phyloP scores from a whole-genome alignment of 192 early-diverging fungal genomes.

The Coemansia sp. region DNA sequence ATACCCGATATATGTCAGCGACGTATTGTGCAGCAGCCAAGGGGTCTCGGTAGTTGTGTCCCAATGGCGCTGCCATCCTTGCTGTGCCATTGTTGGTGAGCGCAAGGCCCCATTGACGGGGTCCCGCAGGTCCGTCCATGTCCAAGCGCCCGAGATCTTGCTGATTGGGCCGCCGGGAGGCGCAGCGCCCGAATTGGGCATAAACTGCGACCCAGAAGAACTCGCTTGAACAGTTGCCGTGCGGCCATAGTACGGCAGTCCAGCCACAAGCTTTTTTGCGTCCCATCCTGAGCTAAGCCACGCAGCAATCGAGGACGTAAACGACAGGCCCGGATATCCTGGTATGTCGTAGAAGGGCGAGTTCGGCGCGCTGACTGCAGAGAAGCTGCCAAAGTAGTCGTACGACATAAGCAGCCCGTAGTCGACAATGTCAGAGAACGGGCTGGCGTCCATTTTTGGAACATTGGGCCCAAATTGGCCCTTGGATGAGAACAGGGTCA shows the following conservation, averaged over 20 bases:
- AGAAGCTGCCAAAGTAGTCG: conserved; percentile 64
- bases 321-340: conserved; percentile 43
- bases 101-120: conserved; percentile 32
- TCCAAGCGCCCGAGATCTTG: conserved; percentile 51
- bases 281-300: conserved; percentile 63
- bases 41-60: conserved; percentile 65
- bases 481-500: conserved; percentile 58
- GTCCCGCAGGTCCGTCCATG: conserved; percentile 46
- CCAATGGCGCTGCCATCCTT: conserved; percentile 66
- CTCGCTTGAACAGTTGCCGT: conserved; percentile 22
- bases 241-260: conserved; percentile 67
- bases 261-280: conserved; percentile 60
- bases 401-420: conserved; percentile 74
- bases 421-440: conserved; percentile 62
- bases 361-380: conserved; percentile 54
- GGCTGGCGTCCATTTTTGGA: conserved; percentile 54
- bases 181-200: conserved; percentile 31
- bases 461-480: conserved; percentile 56
- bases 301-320: conserved; percentile 50
- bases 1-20: conserved; percentile 67
- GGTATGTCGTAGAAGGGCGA: conserved; percentile 52
- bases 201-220: conserved; percentile 19
- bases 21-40: conserved; percentile 65
- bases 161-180: conserved; percentile 39
- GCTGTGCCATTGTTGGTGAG: conserved; percentile 14